A percentile compares a stretch with the other conserved stretches of the same genome.
phyloP scores from a whole-genome alignment of 2,329 filamentous ascomycete species.

The Beauveria medogensis region DNA sequence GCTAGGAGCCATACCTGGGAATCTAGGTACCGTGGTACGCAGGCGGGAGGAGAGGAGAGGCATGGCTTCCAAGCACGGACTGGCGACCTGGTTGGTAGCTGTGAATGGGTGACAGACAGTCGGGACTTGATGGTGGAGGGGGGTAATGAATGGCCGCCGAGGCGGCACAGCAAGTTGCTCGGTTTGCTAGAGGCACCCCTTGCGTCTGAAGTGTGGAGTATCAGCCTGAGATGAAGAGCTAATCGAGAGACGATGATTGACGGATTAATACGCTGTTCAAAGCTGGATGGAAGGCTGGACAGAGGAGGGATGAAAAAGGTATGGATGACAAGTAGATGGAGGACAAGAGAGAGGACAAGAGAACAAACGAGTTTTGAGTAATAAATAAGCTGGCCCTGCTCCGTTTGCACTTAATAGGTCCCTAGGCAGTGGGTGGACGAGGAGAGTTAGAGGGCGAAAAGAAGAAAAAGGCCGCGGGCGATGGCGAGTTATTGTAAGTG shows the following conservation, averaged over 20 bases:
- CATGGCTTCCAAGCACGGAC: background rate
- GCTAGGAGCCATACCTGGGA: background rate
- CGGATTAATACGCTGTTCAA: background rate
- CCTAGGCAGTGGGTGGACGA: background rate
- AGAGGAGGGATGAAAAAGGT: background rate
- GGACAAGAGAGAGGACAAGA: too few species aligned
- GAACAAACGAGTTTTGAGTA: background rate
- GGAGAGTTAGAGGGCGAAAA: background rate
- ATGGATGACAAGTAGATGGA: background rate
- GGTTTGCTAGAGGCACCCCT: slow-evolving; percentile 4
- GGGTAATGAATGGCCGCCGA: background rate
- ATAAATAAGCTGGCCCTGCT: background rate
- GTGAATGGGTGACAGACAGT: background rate
- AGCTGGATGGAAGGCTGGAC: background rate
- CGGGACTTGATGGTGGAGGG: background rate
- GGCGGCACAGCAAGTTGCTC: background rate
- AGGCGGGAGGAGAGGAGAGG: background rate
- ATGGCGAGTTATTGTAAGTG: background rate
- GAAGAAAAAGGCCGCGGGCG: background rate
- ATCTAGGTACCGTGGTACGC: background rate
- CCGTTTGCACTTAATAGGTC: background rate
- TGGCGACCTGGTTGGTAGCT: background rate
- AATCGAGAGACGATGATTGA: slow-evolving; percentile 7
- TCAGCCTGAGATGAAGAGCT: background rate
- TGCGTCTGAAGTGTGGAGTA: background rate